Evolutionary conservation across 2,329 filamentous ascomycete genomes (phyloP).

Genomic region (Penicillium freii): DNA sequence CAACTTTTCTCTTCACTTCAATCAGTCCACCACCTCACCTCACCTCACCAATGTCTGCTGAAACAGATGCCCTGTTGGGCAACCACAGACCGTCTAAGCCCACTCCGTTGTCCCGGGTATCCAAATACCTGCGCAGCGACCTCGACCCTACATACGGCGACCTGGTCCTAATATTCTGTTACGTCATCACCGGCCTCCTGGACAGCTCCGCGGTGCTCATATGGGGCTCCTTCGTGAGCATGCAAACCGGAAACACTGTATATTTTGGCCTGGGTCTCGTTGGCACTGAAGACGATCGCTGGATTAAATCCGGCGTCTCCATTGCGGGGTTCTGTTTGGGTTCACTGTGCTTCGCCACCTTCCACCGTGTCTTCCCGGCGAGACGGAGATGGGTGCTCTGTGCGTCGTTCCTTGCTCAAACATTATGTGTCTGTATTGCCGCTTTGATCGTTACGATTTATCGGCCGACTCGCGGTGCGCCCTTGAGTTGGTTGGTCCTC

Average conservation of each 20-base stretch:
- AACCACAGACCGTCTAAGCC: not conserved
- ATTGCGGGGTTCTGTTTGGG: slow-evolving; percentile 70
- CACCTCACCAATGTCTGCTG: slow-evolving; percentile 5
- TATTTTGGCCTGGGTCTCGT: slow-evolving; percentile 72
- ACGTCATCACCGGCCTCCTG: slow-evolving; percentile 72
- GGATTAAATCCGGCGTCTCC: slow-evolving; percentile 70
- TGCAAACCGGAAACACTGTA: slow-evolving; percentile 84
- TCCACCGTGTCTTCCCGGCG: slow-evolving; percentile 57
- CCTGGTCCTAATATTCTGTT: slow-evolving; percentile 67
- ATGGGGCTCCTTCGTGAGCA: slow-evolving; percentile 78
- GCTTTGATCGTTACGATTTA: slow-evolving; percentile 55
- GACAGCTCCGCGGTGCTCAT: slow-evolving; percentile 74
- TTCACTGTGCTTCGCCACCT: slow-evolving; percentile 67
- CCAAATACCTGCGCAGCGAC: slow-evolving; percentile 34
- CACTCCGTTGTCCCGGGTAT: not conserved
- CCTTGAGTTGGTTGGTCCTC: slow-evolving; percentile 55
- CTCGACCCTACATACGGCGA: slow-evolving; percentile 65
- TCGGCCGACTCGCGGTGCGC: slow-evolving; percentile 47
- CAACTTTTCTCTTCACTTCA: not conserved
- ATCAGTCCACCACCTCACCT: not conserved
- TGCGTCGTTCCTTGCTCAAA: slow-evolving; percentile 56
- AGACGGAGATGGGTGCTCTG: slow-evolving; percentile 46
- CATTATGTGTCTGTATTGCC: slow-evolving; percentile 51
- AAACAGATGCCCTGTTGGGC: slow-evolving; percentile 17
- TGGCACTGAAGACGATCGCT: slow-evolving; percentile 54